Percentiles rank a stretch among this genome's conserved stretches.
These are phyloP conservation scores for Aurantiochytrium sp. DNA, from an alignment of 108 stramenopile genomes.

Conservation along the genomic window DNA sequence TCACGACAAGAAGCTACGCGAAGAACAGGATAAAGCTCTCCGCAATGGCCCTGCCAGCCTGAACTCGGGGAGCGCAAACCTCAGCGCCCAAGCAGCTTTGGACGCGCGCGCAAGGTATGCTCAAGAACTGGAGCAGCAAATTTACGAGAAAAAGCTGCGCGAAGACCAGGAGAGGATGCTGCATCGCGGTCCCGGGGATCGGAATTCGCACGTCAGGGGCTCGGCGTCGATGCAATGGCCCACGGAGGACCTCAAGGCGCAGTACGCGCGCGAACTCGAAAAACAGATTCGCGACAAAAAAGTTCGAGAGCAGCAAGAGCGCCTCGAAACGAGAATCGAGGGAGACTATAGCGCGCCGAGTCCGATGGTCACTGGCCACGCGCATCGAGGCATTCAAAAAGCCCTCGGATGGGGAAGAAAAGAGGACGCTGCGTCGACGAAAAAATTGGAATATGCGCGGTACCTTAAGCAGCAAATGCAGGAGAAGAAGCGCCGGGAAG, in stretches of 20 bases:
- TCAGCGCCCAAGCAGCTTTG: no score
- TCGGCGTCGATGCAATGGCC: neutral
- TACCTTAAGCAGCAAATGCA: neutral
- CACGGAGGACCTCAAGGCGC: no score
- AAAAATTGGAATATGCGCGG: neutral
- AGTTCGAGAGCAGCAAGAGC: neutral
- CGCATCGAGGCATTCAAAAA: neutral
- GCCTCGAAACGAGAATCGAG: neutral
- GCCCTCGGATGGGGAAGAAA: neutral
- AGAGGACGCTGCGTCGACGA: neutral
- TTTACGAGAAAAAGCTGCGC: neutral
- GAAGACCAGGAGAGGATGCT: neutral
- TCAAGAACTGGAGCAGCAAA: neutral
- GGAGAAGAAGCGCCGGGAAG: neutral
- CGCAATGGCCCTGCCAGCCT: no score
- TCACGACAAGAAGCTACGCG: neutral
- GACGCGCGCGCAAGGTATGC: neutral
- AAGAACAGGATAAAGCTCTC: neutral
- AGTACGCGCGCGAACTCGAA: neutral
- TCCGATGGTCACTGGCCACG: neutral
- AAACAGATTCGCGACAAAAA: conserved; percentile 3
- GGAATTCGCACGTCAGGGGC: neutral
- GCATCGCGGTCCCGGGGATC: neutral
- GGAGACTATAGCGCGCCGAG: neutral
- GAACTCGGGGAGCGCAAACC: no score